These are phyloP conservation scores for Diaporthe aspalathi DNA, from an alignment of 2,329 filamentous ascomycete genomes.

Conservation along the genomic window DNA sequence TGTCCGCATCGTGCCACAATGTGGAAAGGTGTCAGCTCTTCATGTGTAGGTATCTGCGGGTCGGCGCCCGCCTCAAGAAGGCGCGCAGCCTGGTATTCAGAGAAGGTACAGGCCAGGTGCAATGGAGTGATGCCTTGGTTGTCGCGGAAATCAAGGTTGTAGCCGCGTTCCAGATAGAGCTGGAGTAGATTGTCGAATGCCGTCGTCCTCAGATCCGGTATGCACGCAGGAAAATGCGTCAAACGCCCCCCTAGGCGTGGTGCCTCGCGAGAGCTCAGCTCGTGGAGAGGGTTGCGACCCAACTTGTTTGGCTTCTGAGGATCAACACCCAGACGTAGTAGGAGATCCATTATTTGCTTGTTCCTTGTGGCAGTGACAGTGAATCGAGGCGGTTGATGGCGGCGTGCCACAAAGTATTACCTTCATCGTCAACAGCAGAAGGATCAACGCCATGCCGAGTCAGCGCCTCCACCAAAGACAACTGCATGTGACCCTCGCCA, in stretches of 20 bases:
- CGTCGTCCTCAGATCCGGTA: neutral
- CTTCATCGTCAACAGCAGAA: constrained; percentile 4
- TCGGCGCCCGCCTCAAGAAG: neutral
- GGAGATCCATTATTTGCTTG: constrained; percentile 2
- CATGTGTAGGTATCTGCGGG: neutral
- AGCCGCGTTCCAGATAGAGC: neutral
- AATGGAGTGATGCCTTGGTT: constrained; percentile 1
- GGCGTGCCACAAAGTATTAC: constrained; percentile 23
- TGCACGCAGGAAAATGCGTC: neutral
- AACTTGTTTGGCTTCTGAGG: neutral
- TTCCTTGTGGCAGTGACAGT: constrained; percentile 7
- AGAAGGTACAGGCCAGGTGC: constrained; percentile 23
- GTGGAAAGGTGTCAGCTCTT: constrained; percentile 13
- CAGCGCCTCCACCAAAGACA: neutral
- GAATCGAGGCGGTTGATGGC: neutral
- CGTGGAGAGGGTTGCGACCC: constrained; percentile 13
- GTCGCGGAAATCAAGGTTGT: neutral
- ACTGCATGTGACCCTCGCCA: neutral
- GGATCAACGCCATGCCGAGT: neutral
- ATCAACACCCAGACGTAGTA: constrained; percentile 9
- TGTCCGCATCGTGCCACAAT: neutral
- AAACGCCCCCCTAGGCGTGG: neutral
- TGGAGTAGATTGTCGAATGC: constrained; percentile 1
- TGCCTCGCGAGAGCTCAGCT: constrained; percentile 6
- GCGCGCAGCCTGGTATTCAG: constrained; percentile 9